These are phyloP conservation scores for Rhizophora apiculata DNA, from an alignment of 345 rosid genomes.

Conservation along the genomic window DNA sequence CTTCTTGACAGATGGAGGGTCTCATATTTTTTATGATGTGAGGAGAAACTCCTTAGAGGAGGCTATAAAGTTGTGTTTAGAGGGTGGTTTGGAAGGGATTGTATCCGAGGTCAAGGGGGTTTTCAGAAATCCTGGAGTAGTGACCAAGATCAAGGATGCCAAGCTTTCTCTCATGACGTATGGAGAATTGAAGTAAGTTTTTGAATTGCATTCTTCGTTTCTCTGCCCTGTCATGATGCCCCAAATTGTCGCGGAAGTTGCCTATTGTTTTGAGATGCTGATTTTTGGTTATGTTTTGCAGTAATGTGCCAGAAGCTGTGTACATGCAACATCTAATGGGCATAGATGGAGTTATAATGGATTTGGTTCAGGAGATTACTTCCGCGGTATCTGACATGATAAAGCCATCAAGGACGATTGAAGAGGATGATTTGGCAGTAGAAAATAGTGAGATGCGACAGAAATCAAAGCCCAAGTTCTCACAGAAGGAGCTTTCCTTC, in stretches of 20 bases:
- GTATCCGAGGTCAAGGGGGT: constrained; percentile 84
- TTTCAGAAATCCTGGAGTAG: constrained; percentile 67
- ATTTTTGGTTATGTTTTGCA: constrained; percentile 15
- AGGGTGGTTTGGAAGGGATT: constrained; percentile 75
- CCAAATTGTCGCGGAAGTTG: background rate
- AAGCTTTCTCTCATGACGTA: constrained; percentile 79
- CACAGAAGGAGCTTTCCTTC: constrained; percentile 71
- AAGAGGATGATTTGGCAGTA: constrained; percentile 15
- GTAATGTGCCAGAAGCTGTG: constrained; percentile 81
- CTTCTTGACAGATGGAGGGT: constrained; percentile 76
- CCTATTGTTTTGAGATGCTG: background rate
- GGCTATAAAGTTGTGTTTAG: constrained; percentile 67
- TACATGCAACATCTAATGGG: constrained; percentile 95
- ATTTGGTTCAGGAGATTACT: constrained; percentile 72
- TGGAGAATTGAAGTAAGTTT: constrained; percentile 69
- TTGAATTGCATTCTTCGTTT: background rate
- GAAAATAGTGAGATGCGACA: constrained; percentile 3
- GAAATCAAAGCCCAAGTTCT: constrained; percentile 57
- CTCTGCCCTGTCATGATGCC: no score
- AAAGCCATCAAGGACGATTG: constrained; percentile 31
- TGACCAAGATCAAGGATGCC: constrained; percentile 72
- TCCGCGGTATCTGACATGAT: constrained; percentile 59
- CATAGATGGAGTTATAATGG: constrained; percentile 82
- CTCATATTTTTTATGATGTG: constrained; percentile 45
- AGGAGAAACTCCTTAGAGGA: constrained; percentile 90